Conservation (phyloP, 1,284 basidiomycete species). For the Heliocybe sulcata region DNA sequence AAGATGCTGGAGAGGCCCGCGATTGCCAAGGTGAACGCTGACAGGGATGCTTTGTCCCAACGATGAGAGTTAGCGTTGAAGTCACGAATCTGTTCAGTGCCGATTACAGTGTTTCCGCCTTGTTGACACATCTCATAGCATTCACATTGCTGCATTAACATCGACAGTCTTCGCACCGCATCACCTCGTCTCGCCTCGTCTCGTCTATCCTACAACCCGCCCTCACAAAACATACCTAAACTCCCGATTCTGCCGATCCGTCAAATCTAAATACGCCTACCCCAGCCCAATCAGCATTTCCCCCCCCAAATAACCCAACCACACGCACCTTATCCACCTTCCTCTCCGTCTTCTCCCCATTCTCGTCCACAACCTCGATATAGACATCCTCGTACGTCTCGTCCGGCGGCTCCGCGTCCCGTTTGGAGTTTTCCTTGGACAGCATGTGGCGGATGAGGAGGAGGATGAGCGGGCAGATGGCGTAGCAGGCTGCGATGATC, state of each 20-base stretch:
- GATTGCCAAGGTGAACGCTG: not conserved
- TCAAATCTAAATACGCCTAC: slow-evolving; percentile 24
- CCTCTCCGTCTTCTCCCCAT: slow-evolving; percentile 43
- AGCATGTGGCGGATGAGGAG: slow-evolving; percentile 49
- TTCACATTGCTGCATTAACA: too few species aligned
- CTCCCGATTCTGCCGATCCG: slow-evolving; percentile 23
- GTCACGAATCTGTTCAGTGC: too few species aligned
- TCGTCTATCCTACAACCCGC: too few species aligned
- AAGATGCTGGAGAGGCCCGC: not conserved
- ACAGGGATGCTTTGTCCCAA: not conserved
- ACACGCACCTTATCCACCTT: slow-evolving; percentile 54
- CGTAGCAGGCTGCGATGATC: slow-evolving; percentile 51
- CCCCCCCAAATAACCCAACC: not conserved
- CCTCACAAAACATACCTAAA: slow-evolving; percentile 21
- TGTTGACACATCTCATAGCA: too few species aligned
- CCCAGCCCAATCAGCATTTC: not conserved
- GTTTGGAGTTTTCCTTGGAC: slow-evolving; percentile 51
- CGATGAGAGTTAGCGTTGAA: too few species aligned
- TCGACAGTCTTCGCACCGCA: too few species aligned
- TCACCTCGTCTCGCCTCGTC: too few species aligned
- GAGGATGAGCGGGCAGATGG: slow-evolving; percentile 38
- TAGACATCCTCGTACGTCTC: slow-evolving; percentile 59
- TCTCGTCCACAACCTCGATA: slow-evolving; percentile 36
- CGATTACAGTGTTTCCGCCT: too few species aligned
- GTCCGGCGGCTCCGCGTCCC: slow-evolving; percentile 51